Evolutionary conservation across 768 basidiomycete genomes (phyloP).

Genomic region (Tulasnella sp.): DNA sequence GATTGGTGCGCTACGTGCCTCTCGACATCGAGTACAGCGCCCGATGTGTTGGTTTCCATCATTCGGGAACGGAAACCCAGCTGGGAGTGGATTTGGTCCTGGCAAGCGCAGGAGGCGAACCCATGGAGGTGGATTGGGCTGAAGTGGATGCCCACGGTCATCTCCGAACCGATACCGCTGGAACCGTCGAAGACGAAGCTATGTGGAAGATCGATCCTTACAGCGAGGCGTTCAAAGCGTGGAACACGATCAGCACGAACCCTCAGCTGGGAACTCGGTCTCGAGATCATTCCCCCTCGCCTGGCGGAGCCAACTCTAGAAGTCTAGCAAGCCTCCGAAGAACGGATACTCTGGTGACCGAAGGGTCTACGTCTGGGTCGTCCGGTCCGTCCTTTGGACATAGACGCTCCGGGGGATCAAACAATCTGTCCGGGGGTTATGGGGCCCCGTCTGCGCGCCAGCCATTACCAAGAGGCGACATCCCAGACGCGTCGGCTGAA

Average conservation of each 20-base stretch:
- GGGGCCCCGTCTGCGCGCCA: not conserved
- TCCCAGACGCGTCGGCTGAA: not conserved
- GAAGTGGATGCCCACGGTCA: not conserved
- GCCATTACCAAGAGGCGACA: not conserved
- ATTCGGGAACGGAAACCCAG: conserved; percentile 16
- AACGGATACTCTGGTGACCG: not conserved
- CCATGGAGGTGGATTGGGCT: not conserved
- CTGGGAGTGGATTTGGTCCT: conserved; percentile 1
- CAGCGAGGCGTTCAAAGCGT: not conserved
- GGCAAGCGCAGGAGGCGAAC: not conserved
- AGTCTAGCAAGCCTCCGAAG: not conserved
- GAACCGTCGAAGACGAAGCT: not conserved
- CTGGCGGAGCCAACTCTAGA: not conserved
- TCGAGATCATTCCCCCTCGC: not conserved
- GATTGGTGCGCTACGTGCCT: not conserved
- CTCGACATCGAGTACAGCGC: conserved; percentile 19
- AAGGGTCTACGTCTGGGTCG: not conserved
- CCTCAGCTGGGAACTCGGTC: not conserved
- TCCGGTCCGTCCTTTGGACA: not conserved
- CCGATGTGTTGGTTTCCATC: conserved; percentile 18
- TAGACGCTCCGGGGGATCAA: not conserved
- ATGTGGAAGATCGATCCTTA: not conserved
- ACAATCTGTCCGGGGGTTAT: not conserved
- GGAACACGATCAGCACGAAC: not conserved
- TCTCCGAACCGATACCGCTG: not conserved